Evolutionary conservation across 2,329 filamentous ascomycete species (phyloP).

Genomic region (Trichoderma sp.): DNA sequence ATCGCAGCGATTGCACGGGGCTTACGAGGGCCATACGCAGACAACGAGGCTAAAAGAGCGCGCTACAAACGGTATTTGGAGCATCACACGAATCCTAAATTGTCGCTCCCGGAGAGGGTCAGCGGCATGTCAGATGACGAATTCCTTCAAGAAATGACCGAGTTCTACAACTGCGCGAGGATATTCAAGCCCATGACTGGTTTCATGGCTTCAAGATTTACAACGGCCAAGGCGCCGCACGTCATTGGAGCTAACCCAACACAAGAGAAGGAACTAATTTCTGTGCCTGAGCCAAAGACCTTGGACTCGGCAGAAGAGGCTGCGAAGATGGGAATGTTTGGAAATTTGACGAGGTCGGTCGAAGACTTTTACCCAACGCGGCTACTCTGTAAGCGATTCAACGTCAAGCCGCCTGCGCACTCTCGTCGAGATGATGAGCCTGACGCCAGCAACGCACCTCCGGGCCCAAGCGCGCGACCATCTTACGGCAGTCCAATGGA

Average conservation of each 20-base stretch:
- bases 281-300: constrained; percentile 39
- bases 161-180: constrained; percentile 67
- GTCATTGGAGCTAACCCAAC: constrained; percentile 30
- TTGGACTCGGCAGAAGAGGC: constrained; percentile 79
- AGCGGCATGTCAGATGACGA: constrained; percentile 61
- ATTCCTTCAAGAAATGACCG: constrained; percentile 74
- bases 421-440: constrained; percentile 56
- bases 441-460: constrained; percentile 30
- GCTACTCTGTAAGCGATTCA: constrained; percentile 92
- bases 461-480: neutral
- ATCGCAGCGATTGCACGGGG: constrained; percentile 68
- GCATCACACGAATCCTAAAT: constrained; percentile 56
- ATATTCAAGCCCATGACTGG: constrained; percentile 92
- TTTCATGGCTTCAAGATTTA: constrained; percentile 92
- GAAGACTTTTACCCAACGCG: constrained; percentile 77
- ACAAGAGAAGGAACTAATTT: constrained; percentile 32
- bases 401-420: constrained; percentile 74
- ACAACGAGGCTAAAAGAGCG: constrained; percentile 75
- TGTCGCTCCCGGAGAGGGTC: constrained; percentile 54
- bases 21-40: constrained; percentile 72
- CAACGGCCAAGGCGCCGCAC: constrained; percentile 60
- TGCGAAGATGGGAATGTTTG: constrained; percentile 90
- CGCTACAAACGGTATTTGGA: constrained; percentile 84
- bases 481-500: constrained; percentile 6
- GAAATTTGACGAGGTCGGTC: constrained; percentile 74